Evolutionary conservation across 2,329 filamentous ascomycete species (phyloP), one percentile per base, ranked within the genome.

Genomic region (Myriosclerotinia duriaeana): DNA sequence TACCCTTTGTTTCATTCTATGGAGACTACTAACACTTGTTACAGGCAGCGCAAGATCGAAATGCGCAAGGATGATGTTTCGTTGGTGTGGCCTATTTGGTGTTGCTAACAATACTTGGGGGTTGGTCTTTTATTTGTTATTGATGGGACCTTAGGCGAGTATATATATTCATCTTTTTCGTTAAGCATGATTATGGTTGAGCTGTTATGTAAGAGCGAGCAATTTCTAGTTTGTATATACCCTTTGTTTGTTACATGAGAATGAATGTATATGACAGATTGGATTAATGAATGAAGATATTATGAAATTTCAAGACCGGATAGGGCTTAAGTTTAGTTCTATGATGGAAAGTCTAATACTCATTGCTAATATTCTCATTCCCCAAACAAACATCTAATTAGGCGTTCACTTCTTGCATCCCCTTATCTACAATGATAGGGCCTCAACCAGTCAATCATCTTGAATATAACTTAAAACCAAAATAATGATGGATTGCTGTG

Each of bases 21-120:
- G 34, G 4, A 34, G 12, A 15, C 20, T 20, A 53, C 48, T 63
- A n/a, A 63, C 6, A 14, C 11, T 5, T 14, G 9, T 34, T 42
- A 58, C 26, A 65, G 63, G 86, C 85, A 69, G 87, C 87, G 3
- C 79, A 82, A 64, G 78, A 77, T 66, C 81, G 87, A 71, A 90
- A 89, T 74, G 76, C 76, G 44, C 72, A 77, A 69, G 76, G 73
- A 56, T 80, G 64, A 67, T 17, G 3, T 22, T 14, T 15, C 6
- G 53, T 54, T 48, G 44, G 17, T 9, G 20, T 48, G 8, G 44
- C 17, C 20, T 22, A 48, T 8, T 48, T 48, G 20, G 9, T 48
- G n/a, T 12, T 50, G 6, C 3, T 36, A 15, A 36, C 9, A 50
- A 38, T 11, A 36, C 12, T 22, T 46, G 20, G 30, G 11, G 30